Base-by-base conservation (phyloP, 495 filamentous ascomycete genomes). In the Baudoinia panamericana region DNA sequence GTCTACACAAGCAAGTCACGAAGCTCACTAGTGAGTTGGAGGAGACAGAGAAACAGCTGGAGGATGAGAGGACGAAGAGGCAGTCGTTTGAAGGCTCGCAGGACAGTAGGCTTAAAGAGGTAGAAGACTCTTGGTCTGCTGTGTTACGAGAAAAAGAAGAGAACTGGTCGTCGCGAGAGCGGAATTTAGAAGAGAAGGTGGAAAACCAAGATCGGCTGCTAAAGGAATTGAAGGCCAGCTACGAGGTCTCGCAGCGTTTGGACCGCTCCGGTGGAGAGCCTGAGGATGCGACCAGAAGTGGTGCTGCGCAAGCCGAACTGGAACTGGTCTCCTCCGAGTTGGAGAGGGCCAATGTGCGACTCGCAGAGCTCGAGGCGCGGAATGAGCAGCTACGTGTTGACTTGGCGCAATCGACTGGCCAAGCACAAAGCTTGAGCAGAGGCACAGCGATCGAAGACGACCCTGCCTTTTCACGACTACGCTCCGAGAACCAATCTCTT, bases 111-210 rank as follows among this genome's bases (percentile, higher is more conserved):
- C 76, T 85, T 29, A 87, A 82, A 57, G 88, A 93, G 46, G 75
- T 93, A 17, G 90, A 96, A 59, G 62, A 70, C 7, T 88, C 87
- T 2, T 96, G 90, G 88, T 71, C 78, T 7, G 84, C 82, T 13
- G 87, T 95, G n/a, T 58, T 99, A 23, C 72, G 78, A 23, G 90
- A 99, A 67, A 95, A 95, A 63, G 76, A 84, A 45, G 84, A 87
- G 55, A 96, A 96, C 55, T 96, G 90, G 90, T 75, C 80, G 43
- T 81, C 87, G 22, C 96, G 93, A 57, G 90, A 99, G 66, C 82
- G 80, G 58, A 80, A 72, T 28, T 63, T 95, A 28, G 84, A 90
- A 52, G 88, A 95, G 48, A 95, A 94, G 57, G 67, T 93, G 16
- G 90, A 93, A 56, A 88, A 80, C 50, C 90, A 96, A 55, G 90